phyloP scores from a whole-genome alignment of 805 yeast genomes.

The Ascoidea rubescens region DNA sequence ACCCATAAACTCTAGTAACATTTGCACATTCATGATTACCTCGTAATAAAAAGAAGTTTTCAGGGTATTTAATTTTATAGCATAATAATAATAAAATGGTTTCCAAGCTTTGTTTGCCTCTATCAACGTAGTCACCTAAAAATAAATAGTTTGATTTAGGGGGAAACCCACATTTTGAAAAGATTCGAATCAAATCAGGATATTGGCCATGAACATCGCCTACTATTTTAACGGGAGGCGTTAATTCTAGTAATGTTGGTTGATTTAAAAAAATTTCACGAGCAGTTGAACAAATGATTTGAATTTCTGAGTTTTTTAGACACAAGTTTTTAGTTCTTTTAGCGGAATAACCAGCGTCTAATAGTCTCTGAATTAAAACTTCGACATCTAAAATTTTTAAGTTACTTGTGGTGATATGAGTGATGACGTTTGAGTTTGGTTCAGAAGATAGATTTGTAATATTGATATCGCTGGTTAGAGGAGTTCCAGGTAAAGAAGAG shows the following conservation, averaged over 20 bases:
- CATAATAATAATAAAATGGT: slow-evolving; percentile 79
- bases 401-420: slow-evolving; percentile 12
- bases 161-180: slow-evolving; percentile 95
- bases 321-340: slow-evolving; percentile 85
- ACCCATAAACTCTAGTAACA: slow-evolving; percentile 93
- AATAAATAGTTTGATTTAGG: slow-evolving; percentile 87
- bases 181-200: slow-evolving; percentile 77
- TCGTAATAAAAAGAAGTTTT: slow-evolving; percentile 80
- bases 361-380: slow-evolving; percentile 75
- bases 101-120: slow-evolving; percentile 93
- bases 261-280: slow-evolving; percentile 82
- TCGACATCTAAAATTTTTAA: slow-evolving; percentile 43
- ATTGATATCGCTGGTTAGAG: slow-evolving; percentile 1
- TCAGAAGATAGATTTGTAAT: slow-evolving; percentile 15
- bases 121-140: slow-evolving; percentile 92
- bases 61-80: slow-evolving; percentile 93
- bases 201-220: slow-evolving; percentile 97
- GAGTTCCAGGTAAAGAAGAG: neutral
- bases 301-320: slow-evolving; percentile 79
- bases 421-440: slow-evolving; percentile 8
- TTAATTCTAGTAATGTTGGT: slow-evolving; percentile 77
- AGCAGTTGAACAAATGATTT: slow-evolving; percentile 73
- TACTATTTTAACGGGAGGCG: slow-evolving; percentile 69
- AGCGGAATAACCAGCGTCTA: slow-evolving; percentile 94
- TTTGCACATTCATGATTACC: slow-evolving; percentile 98